Base-by-base conservation (phyloP, 495 filamentous ascomycete genomes). In the Mytilinidion resinicola region DNA sequence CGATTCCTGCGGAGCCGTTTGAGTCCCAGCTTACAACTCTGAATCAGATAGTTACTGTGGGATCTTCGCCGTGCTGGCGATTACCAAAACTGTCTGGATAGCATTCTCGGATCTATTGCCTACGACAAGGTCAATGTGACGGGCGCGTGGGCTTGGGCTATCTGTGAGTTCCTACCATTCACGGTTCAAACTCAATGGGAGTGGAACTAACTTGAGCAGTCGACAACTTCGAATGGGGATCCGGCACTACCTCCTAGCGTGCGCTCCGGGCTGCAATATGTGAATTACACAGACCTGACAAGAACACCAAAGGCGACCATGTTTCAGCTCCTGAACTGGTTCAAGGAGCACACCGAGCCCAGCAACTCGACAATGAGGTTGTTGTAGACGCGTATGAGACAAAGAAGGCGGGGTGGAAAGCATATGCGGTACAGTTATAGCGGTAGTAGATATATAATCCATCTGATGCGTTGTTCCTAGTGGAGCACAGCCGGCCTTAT, bases 321-420 rank as follows among this genome's bases (percentile, higher is more conserved):
- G 60, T 77, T 77, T 44, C 74, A 77, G 57, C 61, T 70, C 17
- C 60, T 75, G 52, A 69, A 77, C 49, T 77, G 74, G 73, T 76
- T 76, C 55, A 74, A 71, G 19, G 46, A 49, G 46, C 46, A 49
- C 21, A 49, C 46, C 33, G 46, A 33, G 14, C 25, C 46, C 12
- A 25, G 46, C 14, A 49, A 49, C 46, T 49, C 46, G 33, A 49
- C 46, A 14, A 49, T 49, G 46, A 49, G 33, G 21, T n/a, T 49
- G 21, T 10, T 49, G 15, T 49, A 49, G 14, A 46, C 6, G 20
- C 20, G 20, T 46, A 17, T 46, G 20, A 20, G 15, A 9, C 20
- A 46, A 19, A 7, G 15, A 33, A 30, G 9, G 21, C 46, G 17
- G 46, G 33, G 21, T 7, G 12, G 21, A 30, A 4, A 33, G 46